Evolutionary conservation across 352 stramenopile genomes (phyloP).

Genomic region (Phytophthora chlamydospora): DNA sequence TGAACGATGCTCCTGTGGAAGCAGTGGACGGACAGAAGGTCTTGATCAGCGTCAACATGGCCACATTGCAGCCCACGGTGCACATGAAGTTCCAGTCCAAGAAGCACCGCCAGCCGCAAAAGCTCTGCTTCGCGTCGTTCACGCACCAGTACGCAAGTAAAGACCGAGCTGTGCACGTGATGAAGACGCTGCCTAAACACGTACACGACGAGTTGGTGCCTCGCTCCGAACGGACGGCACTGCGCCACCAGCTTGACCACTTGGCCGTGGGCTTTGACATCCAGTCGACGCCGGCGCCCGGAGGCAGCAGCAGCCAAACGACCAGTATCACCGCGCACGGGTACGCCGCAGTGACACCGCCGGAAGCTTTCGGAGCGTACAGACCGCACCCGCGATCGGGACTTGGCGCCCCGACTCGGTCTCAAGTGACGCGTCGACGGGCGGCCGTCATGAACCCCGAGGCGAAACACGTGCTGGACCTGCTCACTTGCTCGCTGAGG

Average conservation of each 20-base stretch:
- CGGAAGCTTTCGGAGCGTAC: conserved; percentile 37
- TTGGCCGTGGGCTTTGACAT: conserved; percentile 62
- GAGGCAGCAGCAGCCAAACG: conserved; percentile 33
- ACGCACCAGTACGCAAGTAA: conserved; percentile 53
- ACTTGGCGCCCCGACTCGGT: conserved; percentile 8
- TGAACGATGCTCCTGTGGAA: conserved; percentile 4
- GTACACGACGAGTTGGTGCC: conserved; percentile 60
- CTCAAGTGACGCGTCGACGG: conserved; percentile 36
- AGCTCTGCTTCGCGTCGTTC: conserved; percentile 50
- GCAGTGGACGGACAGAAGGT: conserved; percentile 21
- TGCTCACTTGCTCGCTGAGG: conserved; percentile 50
- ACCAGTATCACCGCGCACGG: conserved; percentile 55
- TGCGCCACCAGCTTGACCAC: conserved; percentile 63
- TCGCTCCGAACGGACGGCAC: conserved; percentile 41
- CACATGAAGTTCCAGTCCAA: conserved; percentile 34
- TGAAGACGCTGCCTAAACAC: conserved; percentile 67
- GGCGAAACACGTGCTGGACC: conserved; percentile 51
- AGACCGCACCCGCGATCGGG: conserved; percentile 4
- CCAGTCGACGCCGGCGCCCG: conserved; percentile 30
- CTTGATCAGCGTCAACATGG: conserved; percentile 40
- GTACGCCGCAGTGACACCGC: conserved; percentile 53
- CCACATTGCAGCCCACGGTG: conserved; percentile 36
- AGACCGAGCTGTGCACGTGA: conserved; percentile 57
- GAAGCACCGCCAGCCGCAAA: conserved; percentile 44
- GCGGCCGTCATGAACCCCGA: conserved; percentile 60